Conservation (phyloP, 2,329 filamentous ascomycete genomes). For the Paecilomyces sp. region DNA sequence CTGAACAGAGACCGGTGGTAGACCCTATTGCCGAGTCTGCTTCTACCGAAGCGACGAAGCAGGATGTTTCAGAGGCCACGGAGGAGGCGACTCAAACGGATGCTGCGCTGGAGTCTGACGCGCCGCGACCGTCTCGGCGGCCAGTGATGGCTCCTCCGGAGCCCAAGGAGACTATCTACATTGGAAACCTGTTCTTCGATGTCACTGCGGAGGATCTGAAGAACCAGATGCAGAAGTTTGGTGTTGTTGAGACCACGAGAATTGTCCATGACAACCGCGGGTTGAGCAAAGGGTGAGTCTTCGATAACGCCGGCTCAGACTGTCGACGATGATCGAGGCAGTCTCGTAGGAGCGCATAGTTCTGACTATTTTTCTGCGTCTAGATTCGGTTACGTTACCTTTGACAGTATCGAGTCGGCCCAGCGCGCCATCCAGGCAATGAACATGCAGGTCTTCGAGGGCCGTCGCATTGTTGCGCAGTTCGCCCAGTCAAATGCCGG, state of each 20-base stretch:
- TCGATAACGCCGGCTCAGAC: neutral
- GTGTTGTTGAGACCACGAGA: constrained; percentile 45
- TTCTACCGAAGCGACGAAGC: constrained; percentile 13
- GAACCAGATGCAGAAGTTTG: constrained; percentile 53
- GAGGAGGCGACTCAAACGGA: neutral
- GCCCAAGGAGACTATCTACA: constrained; percentile 49
- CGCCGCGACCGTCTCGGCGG: constrained; percentile 5
- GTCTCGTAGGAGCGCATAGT: neutral
- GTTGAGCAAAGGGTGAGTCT: constrained; percentile 59
- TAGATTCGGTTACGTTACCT: constrained; percentile 63
- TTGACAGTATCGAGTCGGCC: constrained; percentile 47
- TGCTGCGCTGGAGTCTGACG: constrained; percentile 4
- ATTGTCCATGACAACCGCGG: constrained; percentile 57
- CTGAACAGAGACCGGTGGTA: constrained; percentile 12
- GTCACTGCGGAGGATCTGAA: constrained; percentile 55
- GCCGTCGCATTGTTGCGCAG: constrained; percentile 57
- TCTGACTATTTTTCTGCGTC: constrained; percentile 6
- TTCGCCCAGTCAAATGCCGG: constrained; percentile 38
- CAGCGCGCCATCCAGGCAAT: constrained; percentile 49
- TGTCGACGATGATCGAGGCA: neutral
- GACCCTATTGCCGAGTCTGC: constrained; percentile 8
- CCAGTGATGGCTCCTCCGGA: constrained; percentile 5
- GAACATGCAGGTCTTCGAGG: constrained; percentile 56
- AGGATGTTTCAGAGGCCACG: constrained; percentile 7
- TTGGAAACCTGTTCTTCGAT: constrained; percentile 66